These are phyloP conservation scores for Schizonepeta tenuifolia DNA, from an alignment of 257 asterid genomes.

Conservation along the genomic window DNA sequence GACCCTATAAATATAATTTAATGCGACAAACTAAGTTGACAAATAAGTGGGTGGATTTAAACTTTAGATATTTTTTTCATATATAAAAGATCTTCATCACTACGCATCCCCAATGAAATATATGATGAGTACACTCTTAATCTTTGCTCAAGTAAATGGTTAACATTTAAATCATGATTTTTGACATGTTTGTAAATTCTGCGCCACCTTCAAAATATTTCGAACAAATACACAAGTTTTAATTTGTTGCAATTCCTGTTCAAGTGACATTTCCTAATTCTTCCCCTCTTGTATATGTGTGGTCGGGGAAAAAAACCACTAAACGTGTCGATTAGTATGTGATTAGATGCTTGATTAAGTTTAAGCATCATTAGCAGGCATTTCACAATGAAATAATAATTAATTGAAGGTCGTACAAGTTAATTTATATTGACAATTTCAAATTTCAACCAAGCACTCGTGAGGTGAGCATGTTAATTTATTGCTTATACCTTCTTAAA, in stretches of 20 bases:
- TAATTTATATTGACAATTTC: background rate
- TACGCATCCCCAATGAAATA: no score
- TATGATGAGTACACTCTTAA: no score
- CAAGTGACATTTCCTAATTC: background rate
- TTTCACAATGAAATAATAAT: background rate
- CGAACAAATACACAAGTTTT: no score
- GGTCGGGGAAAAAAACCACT: background rate
- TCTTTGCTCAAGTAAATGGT: no score
- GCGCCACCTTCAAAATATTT: no score
- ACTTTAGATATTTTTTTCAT: no score
- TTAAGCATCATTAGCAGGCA: constrained; percentile 12
- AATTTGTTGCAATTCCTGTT: constrained; percentile 10
- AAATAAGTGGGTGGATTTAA: no score
- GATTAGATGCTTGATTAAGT: constrained; percentile 26
- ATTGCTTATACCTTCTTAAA: background rate
- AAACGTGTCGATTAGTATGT: constrained; percentile 34
- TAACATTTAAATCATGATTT: no score
- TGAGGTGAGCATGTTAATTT: background rate
- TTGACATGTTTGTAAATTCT: no score
- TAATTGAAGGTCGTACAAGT: background rate
- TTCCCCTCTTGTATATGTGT: constrained; percentile 2
- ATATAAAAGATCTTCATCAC: no score
- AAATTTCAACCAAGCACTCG: background rate
- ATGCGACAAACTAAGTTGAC: no score
- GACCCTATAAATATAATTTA: no score